Evolutionary conservation across 805 yeast species (phyloP).

Genomic region (Scheffersomyces spartinae): DNA sequence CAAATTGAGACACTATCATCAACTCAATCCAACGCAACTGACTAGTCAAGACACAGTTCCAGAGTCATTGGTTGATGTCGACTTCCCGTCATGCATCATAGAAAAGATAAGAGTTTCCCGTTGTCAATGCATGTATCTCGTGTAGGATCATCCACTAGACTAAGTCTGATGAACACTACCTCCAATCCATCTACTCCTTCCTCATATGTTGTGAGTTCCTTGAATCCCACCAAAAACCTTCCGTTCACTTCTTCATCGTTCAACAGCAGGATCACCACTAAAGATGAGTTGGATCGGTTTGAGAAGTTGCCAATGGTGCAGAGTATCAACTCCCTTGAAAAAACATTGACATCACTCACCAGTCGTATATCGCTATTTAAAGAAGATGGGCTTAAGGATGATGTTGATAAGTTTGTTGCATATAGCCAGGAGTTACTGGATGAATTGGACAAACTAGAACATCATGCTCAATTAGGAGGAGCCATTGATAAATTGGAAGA

Average conservation of each 20-base stretch:
- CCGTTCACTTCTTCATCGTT: conserved; percentile 12
- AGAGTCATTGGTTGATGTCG: no score
- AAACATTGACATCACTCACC: conserved; percentile 14
- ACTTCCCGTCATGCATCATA: no score
- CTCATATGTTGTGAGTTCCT: no score
- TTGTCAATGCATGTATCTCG: no score
- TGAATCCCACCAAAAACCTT: conserved; percentile 23
- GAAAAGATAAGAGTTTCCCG: no score
- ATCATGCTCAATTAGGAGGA: conserved; percentile 18
- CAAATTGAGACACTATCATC: no score
- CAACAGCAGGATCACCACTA: conserved; percentile 8
- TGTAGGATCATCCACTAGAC: no score
- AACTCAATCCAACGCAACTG: no score
- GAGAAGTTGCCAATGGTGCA: conserved; percentile 22
- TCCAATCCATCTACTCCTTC: conserved; percentile 22
- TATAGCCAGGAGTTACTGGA: conserved; percentile 13
- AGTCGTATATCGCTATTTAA: conserved; percentile 21
- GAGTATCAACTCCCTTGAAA: conserved; percentile 19
- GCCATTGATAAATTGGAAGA: conserved; percentile 11
- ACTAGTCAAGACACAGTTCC: no score
- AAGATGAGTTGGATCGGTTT: conserved; percentile 15
- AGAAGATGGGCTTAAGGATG: conserved; percentile 14
- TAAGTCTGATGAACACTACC: no score
- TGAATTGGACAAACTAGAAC: conserved; percentile 14
- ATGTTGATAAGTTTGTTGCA: conserved; percentile 15